A percentile compares a stretch with the other conserved stretches of the same genome.
These are phyloP conservation scores for Xylaria sp. DNA, from an alignment of 2,329 filamentous ascomycete species.

Conservation along the genomic window DNA sequence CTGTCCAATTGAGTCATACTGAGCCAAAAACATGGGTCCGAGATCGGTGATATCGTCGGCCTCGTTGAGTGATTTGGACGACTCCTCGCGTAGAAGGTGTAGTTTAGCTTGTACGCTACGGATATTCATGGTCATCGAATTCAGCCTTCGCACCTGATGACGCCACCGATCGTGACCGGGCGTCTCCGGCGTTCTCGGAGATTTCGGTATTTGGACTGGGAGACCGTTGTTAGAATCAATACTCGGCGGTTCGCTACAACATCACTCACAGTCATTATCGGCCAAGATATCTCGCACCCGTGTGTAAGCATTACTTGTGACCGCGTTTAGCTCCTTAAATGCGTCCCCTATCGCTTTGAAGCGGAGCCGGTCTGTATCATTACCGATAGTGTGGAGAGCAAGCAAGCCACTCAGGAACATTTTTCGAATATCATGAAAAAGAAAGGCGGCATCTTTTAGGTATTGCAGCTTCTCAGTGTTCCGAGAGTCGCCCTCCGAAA, in stretches of 20 bases:
- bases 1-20: constrained; percentile 92
- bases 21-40: constrained; percentile 76
- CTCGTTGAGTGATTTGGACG: constrained; percentile 75
- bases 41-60: constrained; percentile 74
- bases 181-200: constrained; percentile 63
- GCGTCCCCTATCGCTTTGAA: constrained; percentile 80
- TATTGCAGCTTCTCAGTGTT: constrained; percentile 77
- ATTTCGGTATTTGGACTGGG: constrained; percentile 52
- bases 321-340: constrained; percentile 65
- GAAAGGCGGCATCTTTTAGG: constrained; percentile 78
- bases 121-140: constrained; percentile 86
- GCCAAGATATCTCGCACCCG: constrained; percentile 70
- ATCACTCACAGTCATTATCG: constrained; percentile 74
- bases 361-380: constrained; percentile 72
- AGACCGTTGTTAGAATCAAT: constrained; percentile 13
- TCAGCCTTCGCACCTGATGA: constrained; percentile 84
- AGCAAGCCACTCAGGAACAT: constrained; percentile 87
- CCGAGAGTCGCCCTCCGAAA: constrained; percentile 69
- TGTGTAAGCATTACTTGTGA: constrained; percentile 64
- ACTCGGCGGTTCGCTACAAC: neutral
- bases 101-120: constrained; percentile 92
- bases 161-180: constrained; percentile 83
- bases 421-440: constrained; percentile 79
- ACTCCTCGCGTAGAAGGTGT: constrained; percentile 88
- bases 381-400: constrained; percentile 80